phyloP scores from a whole-genome alignment of 1,284 basidiomycete species.

The Cryptococcus sp. region DNA sequence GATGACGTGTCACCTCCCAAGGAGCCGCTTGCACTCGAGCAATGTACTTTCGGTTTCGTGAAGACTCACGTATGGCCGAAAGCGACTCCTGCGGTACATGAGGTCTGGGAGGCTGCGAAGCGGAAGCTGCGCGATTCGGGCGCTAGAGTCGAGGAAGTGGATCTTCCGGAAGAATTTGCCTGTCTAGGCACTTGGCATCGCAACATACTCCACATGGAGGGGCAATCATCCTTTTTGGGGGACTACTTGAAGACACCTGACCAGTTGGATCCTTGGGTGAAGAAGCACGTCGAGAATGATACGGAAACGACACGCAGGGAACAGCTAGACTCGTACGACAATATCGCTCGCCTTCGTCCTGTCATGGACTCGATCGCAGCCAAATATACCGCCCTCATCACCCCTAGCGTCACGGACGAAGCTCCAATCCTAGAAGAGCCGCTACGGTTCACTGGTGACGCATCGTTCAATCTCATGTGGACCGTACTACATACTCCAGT shows the following conservation, averaged over 20 bases:
- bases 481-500: conserved; percentile 27
- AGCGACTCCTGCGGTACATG: conserved; percentile 11
- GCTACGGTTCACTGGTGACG: conserved; percentile 22
- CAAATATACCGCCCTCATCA: conserved; percentile 26
- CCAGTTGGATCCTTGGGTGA: conserved; percentile 16
- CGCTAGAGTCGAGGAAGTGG: conserved; percentile 25
- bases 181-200: conserved; percentile 18
- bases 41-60: conserved; percentile 27
- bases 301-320: conserved; percentile 8
- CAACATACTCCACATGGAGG: conserved; percentile 25
- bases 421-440: conserved; percentile 21
- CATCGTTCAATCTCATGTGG: conserved; percentile 30
- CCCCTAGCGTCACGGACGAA: conserved; percentile 24
- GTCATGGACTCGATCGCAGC: conserved; percentile 19
- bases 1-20: conserved; percentile 22
- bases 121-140: conserved; percentile 14
- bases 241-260: conserved; percentile 18
- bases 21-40: conserved; percentile 10
- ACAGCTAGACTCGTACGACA: conserved; percentile 24
- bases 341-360: conserved; percentile 20
- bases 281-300: conserved; percentile 19
- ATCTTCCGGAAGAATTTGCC: conserved; percentile 17
- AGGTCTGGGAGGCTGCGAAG: conserved; percentile 18
- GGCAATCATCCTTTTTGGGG: conserved; percentile 16
- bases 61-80: conserved; percentile 24